Evolutionary conservation across 345 rosid species (phyloP).

Genomic region (Clausena lansium): DNA sequence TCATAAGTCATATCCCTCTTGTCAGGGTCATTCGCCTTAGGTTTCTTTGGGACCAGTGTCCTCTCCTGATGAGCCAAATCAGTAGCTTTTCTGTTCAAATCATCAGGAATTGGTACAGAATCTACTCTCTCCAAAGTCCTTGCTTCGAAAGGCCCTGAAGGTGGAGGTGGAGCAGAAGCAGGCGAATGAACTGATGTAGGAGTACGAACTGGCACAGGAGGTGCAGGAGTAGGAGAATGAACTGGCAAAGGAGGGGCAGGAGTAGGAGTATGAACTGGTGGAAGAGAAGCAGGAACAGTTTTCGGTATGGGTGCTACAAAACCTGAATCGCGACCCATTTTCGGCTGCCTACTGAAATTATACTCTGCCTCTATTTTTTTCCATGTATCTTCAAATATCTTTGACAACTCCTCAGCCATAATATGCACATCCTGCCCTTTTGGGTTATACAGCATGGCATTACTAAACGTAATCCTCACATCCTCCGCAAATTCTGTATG

Average conservation of each 20-base stretch:
- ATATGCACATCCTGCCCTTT: constrained; percentile 77
- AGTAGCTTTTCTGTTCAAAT: constrained; percentile 25
- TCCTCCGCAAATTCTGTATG: constrained; percentile 79
- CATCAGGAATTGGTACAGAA: constrained; percentile 36
- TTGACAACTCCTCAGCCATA: constrained; percentile 67
- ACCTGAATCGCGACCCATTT: constrained; percentile 20
- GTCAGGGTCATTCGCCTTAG: constrained; percentile 36
- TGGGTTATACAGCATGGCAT: constrained; percentile 82
- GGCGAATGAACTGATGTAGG: neutral
- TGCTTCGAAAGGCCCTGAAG: constrained; percentile 20
- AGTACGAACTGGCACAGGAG: neutral
- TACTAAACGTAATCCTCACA: constrained; percentile 77
- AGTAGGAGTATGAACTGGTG: constrained; percentile 9
- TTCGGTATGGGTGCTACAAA: constrained; percentile 27
- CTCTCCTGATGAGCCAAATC: constrained; percentile 24
- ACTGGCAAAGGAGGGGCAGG: neutral
- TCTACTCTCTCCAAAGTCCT: constrained; percentile 44
- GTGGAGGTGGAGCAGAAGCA: constrained; percentile 13
- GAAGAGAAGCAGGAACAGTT: constrained; percentile 30
- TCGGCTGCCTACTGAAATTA: constrained; percentile 29
- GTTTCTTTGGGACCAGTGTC: constrained; percentile 39
- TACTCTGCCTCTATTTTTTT: constrained; percentile 37
- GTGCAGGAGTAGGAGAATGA: constrained; percentile 7
- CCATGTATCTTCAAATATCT: constrained; percentile 74
- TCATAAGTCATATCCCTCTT: constrained; percentile 70